Evolutionary conservation across 305 asterid species (phyloP), one percentile per base, ranked within the genome.

Genomic region (Coffea humblotiana): DNA sequence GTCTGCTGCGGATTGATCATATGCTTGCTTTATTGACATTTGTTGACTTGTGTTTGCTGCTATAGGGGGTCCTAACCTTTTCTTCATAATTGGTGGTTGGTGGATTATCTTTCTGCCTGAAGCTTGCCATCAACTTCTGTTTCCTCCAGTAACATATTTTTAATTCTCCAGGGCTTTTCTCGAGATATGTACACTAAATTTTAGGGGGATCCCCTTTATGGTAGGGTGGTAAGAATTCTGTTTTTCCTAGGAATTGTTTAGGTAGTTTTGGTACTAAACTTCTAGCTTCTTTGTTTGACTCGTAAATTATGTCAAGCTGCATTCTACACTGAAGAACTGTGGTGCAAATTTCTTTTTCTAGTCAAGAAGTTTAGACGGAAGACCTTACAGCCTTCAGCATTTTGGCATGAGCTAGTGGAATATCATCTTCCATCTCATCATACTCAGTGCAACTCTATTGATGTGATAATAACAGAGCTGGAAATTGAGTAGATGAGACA

Each of bases 221-320:
- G 40, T 76, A 52, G 79, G 74, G 78, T 77, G 45, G 32, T 71
- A 81, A 77, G 54, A 58, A 66, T 68, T 71, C 47, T 74, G 65
- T 64, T 76, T 63, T 72, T 64, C 23, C 79, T 74, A 29, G 65
- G 68, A 16, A 78, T 81, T 71, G 77, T 35, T 13, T 25, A 21
- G 82, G 72, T 72, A 47, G 63, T 63, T 23, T 69, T 45, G 74
- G n/a, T 47, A 63, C 43, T 61, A 19, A n/a, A 70, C 18, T 66
- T 21, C 40, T 48, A 8, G 66, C 66, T 77, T 78, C 35, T 27
- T 11, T 64, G 49, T 52, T 71, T 48, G 48, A 45, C 52, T 45
- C 43, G 10, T 6, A 14, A 69, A 72, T 67, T 75, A 51, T 69
- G 51, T 45, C 13, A 64, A 64, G 54, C 56, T 64, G 49, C 43